Evolutionary conservation across 495 filamentous ascomycete genomes (phyloP).

Genomic region (Trypethelium eluteriae): DNA sequence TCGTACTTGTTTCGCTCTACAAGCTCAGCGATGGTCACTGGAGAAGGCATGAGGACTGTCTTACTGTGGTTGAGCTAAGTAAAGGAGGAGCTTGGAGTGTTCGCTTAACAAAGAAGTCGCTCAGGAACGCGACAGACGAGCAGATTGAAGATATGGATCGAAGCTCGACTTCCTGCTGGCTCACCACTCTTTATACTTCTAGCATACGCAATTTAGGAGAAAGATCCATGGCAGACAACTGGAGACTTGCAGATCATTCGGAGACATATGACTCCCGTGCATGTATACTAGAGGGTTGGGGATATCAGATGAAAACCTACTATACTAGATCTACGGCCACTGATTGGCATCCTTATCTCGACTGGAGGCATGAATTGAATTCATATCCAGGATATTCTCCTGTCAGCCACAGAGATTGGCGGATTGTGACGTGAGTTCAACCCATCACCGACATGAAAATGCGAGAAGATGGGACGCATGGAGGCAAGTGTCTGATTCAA

Average conservation of each 20-base stretch:
- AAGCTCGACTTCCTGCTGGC: background rate
- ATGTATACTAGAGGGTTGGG: too few species aligned
- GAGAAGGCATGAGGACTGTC: background rate
- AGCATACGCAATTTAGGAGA: background rate
- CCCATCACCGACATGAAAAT: background rate
- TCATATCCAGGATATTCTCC: too few species aligned
- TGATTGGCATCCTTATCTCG: too few species aligned
- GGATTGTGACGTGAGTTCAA: background rate
- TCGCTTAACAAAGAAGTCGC: background rate
- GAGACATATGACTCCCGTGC: background rate
- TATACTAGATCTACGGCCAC: too few species aligned
- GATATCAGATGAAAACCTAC: too few species aligned
- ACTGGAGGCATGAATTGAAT: too few species aligned
- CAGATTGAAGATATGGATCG: background rate
- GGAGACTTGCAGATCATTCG: background rate
- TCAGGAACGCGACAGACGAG: background rate
- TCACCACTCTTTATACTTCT: background rate
- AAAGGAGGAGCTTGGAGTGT: background rate
- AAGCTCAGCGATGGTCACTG: background rate
- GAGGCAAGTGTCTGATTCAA: background rate
- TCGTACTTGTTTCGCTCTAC: conserved; percentile 1
- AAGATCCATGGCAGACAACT: background rate
- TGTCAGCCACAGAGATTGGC: too few species aligned
- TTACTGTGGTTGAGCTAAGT: background rate
- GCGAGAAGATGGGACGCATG: background rate